Base-by-base conservation (phyloP, 352 stramenopile species). In the Phytophthora tubulina region DNA sequence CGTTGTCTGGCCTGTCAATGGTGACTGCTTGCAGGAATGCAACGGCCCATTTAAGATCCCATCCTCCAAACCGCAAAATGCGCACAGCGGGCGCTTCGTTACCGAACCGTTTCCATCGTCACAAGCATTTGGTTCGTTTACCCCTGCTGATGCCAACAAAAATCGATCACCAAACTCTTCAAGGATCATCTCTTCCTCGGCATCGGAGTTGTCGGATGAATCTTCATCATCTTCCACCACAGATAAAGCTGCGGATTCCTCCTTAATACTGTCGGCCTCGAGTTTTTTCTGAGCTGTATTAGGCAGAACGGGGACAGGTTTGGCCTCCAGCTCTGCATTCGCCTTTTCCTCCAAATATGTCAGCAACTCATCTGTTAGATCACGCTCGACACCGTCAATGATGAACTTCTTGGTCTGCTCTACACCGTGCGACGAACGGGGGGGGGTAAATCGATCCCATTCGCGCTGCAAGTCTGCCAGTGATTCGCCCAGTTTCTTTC, bases 361-460 rank as follows among this genome's bases (percentile, higher is more conserved):
- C 13, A 96, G 63, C 6, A 96, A 53, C 17, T 92, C 83, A 44
- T 94, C 86, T 2, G 86, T 92, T 11, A 96, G 64, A 1, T 92
- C 84, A 53, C 82, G 85, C 33, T 92, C 82, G 8, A 87, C 79
- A 0, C 88, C 84, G 69, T 96, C 84, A 46, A 94, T 84, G 51
- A 91, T 86, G 31, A 96, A 93, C 13, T 78, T 85, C 21, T 82
- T 82, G 0, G 85, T 95, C 5, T 71, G 67, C 15, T 93, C 85
- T 46, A 92, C 71, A 52, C 78, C 70, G 41, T 87, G 82, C 13
- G 73, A 78, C 8, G 73, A 72, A 13, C 75, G 77, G 17, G 78
- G 73, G 35, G 84, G 83, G 13, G 39, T 60, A 49, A 93, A 96
- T 10, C 58, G 48, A 3, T 86, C 60, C 88, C 88, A 96, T 35